These are phyloP conservation scores for Solanum pennellii DNA, from an alignment of 257 asterid genomes.

Conservation along the genomic window DNA sequence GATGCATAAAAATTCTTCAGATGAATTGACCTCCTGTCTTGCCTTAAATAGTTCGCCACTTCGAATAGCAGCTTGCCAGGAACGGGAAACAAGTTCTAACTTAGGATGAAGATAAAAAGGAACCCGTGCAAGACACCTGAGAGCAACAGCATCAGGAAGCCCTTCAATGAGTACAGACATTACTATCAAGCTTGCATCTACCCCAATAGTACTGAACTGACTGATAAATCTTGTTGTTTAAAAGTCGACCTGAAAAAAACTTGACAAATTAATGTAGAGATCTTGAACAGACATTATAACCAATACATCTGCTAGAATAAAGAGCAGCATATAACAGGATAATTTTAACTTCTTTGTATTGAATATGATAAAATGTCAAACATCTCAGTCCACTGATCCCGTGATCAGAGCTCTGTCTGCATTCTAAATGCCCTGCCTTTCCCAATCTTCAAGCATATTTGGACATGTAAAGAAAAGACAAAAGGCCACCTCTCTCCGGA, in stretches of 20 bases:
- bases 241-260: neutral
- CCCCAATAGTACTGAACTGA: neutral
- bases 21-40: constrained; percentile 68
- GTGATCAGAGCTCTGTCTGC: neutral
- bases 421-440: neutral
- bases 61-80: constrained; percentile 73
- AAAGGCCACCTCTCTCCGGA: neutral
- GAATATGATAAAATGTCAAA: neutral
- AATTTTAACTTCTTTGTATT: neutral
- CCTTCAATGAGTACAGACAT: constrained; percentile 98
- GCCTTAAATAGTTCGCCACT: constrained; percentile 78
- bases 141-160: constrained; percentile 89
- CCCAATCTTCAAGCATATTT: neutral
- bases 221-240: constrained; percentile 5
- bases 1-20: constrained; percentile 74
- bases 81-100: constrained; percentile 69
- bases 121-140: constrained; percentile 90
- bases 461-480: neutral
- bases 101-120: constrained; percentile 80
- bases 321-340: neutral
- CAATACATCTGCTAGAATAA: neutral
- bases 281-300: neutral
- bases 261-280: neutral
- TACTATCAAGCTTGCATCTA: constrained; percentile 14
- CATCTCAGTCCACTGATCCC: neutral